Base-by-base conservation (phyloP, 208 protist species). In the Crithidia bombi region DNA sequence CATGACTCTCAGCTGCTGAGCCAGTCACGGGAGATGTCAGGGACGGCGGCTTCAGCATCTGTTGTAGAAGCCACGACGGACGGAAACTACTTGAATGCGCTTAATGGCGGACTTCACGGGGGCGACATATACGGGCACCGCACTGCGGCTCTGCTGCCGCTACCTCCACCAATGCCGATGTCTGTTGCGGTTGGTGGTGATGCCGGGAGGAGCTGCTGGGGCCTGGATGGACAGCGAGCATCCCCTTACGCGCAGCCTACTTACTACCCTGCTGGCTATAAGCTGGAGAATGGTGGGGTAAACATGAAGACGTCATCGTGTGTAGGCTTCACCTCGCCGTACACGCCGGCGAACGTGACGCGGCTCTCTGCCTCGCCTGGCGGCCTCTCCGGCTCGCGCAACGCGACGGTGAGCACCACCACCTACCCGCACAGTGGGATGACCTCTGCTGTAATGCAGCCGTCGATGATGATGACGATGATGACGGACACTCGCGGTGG, bases 321-420 rank as follows among this genome's bases (percentile, higher is more conserved):
- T 21, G 25, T 35, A 28, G 15, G 15, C 19, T 62, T 62, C 38
- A 35, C 59, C 17, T 54, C 59, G 30, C 59, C 44, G 7, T 54
- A 28, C 32, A 65, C 59, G 1, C 59, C 59, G 10, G 59, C 21
- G 10, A 36, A 76, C 12, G 58, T 17, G 46, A 64, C 62, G 47
- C 70, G 30, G 32, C 52, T 76, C 10, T 70, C 62, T n/a, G 54
- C 54, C 54, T 65, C 70, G 6, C 70, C 70, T 12, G 70, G 70
- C 15, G 70, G 63, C 19, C 55, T 76, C 33, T 61, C 70, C 17
- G 49, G 55, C 2, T 76, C 63, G 32, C 63, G 23, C 26, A 76
- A 61, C 56, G 44, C 39, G 5, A 67, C 44, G 7, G 3, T n/a
- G 6, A 43, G 30, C 47, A 46, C 21, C 49, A 41, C 59, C 26